Base-by-base conservation (phyloP, 1,139 yeast genomes). In the Candida gigantensis region DNA sequence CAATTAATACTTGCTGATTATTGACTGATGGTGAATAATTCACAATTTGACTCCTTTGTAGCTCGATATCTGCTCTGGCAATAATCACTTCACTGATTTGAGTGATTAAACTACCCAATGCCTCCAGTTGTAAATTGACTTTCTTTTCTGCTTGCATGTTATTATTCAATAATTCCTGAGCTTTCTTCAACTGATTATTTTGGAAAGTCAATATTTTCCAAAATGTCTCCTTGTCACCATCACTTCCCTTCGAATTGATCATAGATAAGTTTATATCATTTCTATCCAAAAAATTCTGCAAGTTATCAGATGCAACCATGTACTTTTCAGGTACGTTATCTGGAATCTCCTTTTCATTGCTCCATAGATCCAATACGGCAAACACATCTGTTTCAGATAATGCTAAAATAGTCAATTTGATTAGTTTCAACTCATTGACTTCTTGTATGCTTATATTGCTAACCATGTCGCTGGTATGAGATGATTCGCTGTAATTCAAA, bases 51-150 rank as follows among this genome's bases (percentile, higher is more conserved):
- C 70, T 54, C 40, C 81, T 57, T 50, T 75, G 80, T n/a, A 74
- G 48, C 36, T 75, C 81, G 5, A 75, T 62, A 50, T 77, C 82
- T 1, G 79, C 69, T 37, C 81, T 55, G 26, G 74, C 78, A 17
- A 76, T 69, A 26, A 67, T 51, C 1, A 76, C 55, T 4, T 69
- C 63, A 43, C 77, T 60, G 2, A 74, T 45, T 40, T 70, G 73
- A 6, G 69, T 58, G 8, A 72, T 59, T 16, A 69, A 43, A 1
- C 58, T 45, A 1, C 76, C 76, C 24, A 66, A 43, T 13, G 62
- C 62, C 20, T 44, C 56, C 9, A 46, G 51, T 2, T 54, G 53
- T 13, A 46, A 45, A 12, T 49, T 49, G 10, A 41, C 36, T 30
- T 42, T 49, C 35, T 45, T 54, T 41, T 54, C 56, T 1, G 30